Evolutionary conservation across 176 grass and related monocot genomes (phyloP).

Genomic region (Eragrostis nindensis): DNA sequence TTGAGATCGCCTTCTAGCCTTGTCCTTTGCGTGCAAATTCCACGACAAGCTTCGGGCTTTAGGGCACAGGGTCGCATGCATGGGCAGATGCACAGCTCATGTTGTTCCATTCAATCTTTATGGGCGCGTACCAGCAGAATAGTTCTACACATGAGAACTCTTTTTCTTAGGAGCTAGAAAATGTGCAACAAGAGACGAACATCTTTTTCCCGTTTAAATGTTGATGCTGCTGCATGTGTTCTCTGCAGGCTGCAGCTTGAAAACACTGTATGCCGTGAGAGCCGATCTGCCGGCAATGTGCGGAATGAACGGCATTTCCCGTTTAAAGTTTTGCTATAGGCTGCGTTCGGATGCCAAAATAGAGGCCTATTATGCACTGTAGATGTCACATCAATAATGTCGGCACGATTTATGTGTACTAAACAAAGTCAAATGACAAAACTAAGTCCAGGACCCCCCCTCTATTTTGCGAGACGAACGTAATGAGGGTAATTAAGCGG

Average conservation of each 20-base stretch:
- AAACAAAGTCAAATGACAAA: too few species aligned
- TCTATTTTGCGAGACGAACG: too few species aligned
- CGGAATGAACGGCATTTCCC: neutral
- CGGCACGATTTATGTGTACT: too few species aligned
- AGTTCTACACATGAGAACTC: neutral
- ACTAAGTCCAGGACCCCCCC: too few species aligned
- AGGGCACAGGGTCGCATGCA: neutral
- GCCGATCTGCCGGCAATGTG: neutral
- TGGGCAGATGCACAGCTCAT: neutral
- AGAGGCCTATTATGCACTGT: too few species aligned
- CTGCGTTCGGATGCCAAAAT: too few species aligned
- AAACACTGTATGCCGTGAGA: neutral
- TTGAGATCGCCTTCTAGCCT: neutral
- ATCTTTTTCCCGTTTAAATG: too few species aligned
- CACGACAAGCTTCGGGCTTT: conserved; percentile 7
- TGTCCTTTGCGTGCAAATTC: neutral
- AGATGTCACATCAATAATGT: too few species aligned
- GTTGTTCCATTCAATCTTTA: neutral
- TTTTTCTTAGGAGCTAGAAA: neutral
- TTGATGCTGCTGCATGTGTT: too few species aligned
- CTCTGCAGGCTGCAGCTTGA: too few species aligned
- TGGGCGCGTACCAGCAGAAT: neutral
- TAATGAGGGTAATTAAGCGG: too few species aligned
- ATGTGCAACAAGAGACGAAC: neutral
- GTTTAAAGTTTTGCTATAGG: neutral